These are phyloP conservation scores for Paralagenidium karlingii DNA, from an alignment of 352 stramenopile species.

Conservation along the genomic window DNA sequence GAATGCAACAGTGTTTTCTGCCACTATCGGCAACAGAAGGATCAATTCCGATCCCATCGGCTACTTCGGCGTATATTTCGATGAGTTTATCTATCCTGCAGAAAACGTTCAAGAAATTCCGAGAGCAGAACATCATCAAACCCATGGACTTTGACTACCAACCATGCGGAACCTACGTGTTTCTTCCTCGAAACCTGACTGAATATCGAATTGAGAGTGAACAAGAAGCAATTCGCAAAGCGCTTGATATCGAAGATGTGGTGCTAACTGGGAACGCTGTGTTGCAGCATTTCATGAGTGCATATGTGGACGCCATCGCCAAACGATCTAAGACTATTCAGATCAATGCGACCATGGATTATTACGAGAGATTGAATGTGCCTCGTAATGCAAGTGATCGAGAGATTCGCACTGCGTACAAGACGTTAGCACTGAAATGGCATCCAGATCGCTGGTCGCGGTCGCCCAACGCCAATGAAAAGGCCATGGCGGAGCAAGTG, in stretches of 20 bases:
- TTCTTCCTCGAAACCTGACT: slow-evolving; percentile 41
- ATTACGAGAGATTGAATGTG: slow-evolving; percentile 71
- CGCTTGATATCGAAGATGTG: slow-evolving; percentile 23
- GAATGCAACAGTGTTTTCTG: slow-evolving; percentile 59
- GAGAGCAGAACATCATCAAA: slow-evolving; percentile 62
- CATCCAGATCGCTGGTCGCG: slow-evolving; percentile 72
- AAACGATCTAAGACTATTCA: slow-evolving; percentile 67
- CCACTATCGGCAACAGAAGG: slow-evolving; percentile 11
- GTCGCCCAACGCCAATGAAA: slow-evolving; percentile 27
- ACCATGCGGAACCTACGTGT: slow-evolving; percentile 66
- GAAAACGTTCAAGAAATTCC: slow-evolving; percentile 71
- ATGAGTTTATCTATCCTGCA: slow-evolving; percentile 75
- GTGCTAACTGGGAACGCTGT: slow-evolving; percentile 57
- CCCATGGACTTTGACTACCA: slow-evolving; percentile 64
- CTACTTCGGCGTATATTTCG: slow-evolving; percentile 55
- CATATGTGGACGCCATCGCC: slow-evolving; percentile 58
- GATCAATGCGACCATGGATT: slow-evolving; percentile 75
- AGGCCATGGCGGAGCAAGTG: slow-evolving; percentile 52
- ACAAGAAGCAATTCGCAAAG: slow-evolving; percentile 15
- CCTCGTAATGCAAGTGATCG: slow-evolving; percentile 40
- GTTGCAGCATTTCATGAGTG: slow-evolving; percentile 73
- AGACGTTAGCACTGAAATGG: slow-evolving; percentile 69
- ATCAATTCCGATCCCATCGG: slow-evolving; percentile 5
- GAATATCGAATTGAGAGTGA: slow-evolving; percentile 46
- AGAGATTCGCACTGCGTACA: slow-evolving; percentile 68